phyloP scores from a whole-genome alignment of 306 rosid genomes.

The Luffa aegyptiaca region DNA sequence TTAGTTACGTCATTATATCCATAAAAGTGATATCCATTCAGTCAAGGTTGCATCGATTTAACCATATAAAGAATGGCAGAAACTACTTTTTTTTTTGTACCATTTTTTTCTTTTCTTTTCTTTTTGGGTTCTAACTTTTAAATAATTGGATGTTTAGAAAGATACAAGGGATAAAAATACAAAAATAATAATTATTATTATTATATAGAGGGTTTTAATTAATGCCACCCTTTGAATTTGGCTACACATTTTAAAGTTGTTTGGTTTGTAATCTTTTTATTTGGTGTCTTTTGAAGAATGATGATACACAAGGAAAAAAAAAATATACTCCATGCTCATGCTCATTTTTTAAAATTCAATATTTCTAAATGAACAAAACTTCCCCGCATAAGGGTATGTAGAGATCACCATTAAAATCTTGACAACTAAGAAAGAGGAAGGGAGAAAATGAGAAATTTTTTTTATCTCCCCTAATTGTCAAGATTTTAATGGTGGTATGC shows the following conservation, averaged over 20 bases:
- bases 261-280: no score
- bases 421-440: no score
- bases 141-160: neutral
- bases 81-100: neutral
- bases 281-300: no score
- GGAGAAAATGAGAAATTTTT: no score
- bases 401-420: no score
- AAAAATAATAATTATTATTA: neutral
- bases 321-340: no score
- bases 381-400: no score
- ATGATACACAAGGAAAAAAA: no score
- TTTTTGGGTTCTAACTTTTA: neutral
- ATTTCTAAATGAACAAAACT: no score
- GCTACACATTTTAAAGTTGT: neutral
- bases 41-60: neutral
- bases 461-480: no score
- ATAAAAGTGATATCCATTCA: neutral
- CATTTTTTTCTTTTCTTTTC: neutral
- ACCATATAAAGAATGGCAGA: neutral
- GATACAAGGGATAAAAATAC: neutral
- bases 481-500: no score
- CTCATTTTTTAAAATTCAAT: no score
- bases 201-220: neutral
- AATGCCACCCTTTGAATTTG: neutral
- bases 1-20: neutral